phyloP scores from a whole-genome alignment of 345 rosid species.

The Mercurialis annua region DNA sequence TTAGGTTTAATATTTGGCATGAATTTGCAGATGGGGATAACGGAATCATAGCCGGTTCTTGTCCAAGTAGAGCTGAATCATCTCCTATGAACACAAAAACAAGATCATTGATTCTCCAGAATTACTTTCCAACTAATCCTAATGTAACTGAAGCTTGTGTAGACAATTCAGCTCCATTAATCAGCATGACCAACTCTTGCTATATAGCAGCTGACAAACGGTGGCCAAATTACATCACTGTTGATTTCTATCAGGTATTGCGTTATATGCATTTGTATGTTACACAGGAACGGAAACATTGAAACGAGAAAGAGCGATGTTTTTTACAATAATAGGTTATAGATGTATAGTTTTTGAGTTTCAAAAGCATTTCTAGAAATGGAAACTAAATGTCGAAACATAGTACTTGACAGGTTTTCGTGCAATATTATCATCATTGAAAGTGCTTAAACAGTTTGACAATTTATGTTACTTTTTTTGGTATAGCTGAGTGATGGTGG shows the following conservation, averaged over 20 bases:
- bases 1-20: slow-evolving; percentile 4
- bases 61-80: slow-evolving; percentile 69
- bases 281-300: not conserved
- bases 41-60: slow-evolving; percentile 68
- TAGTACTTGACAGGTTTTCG: too few relatives aligned
- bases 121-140: slow-evolving; percentile 69
- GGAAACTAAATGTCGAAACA: too few relatives aligned
- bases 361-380: too few relatives aligned
- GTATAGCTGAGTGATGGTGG: slow-evolving; percentile 68
- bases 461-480: slow-evolving; percentile 2
- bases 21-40: slow-evolving; percentile 70
- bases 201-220: slow-evolving; percentile 67
- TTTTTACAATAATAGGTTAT: too few relatives aligned
- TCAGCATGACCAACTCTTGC: slow-evolving; percentile 64
- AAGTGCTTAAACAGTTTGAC: too few relatives aligned
- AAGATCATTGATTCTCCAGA: slow-evolving; percentile 60
- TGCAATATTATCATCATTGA: too few relatives aligned
- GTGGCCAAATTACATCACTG: slow-evolving; percentile 98
- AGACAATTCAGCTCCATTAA: slow-evolving; percentile 77
- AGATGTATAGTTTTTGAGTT: too few relatives aligned
- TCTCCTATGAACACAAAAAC: slow-evolving; percentile 54
- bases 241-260: slow-evolving; percentile 82
- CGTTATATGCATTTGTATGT: not conserved
- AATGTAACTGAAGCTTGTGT: slow-evolving; percentile 51
- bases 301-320: too few relatives aligned